Evolutionary conservation across 1,284 basidiomycete species (phyloP), one percentile per base, ranked within the genome.

Genomic region (Testicularia cyperi): DNA sequence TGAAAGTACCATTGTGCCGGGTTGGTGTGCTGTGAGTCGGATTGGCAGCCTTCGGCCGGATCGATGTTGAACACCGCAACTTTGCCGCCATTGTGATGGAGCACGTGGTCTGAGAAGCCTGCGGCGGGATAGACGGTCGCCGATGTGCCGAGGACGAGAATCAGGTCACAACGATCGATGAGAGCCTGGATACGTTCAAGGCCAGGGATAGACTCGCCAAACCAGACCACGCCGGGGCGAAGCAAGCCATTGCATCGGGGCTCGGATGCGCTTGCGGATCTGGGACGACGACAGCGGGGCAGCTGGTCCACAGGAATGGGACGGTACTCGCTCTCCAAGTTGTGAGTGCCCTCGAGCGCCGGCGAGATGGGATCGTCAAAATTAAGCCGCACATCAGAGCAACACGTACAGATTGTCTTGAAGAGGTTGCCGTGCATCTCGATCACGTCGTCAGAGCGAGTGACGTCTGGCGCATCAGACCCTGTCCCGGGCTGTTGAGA

Each of bases 391-490:
- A 72, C 45, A 48, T 83, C 77, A 1, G 69, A 55, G 62, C 83
- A 85, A 4, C 45, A 28, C 1, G 81, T 82, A 77, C 84, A 86
- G 18, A 77, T 56, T 7, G 83, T 79, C 60, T 84, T 82, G 70
- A 84, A 82, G 2, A 86, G 76, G 26, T 81, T 75, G 3, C 84
- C 85, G 63, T 86, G 85, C 84, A 86, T 86, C 71, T 86, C 84
- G 14, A 85, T 67, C 68, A 66, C 42, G 22, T 38, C 41, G 30
- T 24, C 25, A 8, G 5, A 20, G 1, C 38, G 27, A 9, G 39
- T 18, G 2, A 35, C 27, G 12, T 29, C n/a, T 6, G 39, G n/a
- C 14, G 23, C 18, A 9, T 20, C 19, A 35, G 33, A 10, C 6
- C 18, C 22, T 35, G 9, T 20, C 4, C 6, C 8, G 5, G 37